Percentiles rank a stretch among this genome's conserved stretches.
Conservation (phyloP, 331 rosid genomes). For the Malus hybrid region DNA sequence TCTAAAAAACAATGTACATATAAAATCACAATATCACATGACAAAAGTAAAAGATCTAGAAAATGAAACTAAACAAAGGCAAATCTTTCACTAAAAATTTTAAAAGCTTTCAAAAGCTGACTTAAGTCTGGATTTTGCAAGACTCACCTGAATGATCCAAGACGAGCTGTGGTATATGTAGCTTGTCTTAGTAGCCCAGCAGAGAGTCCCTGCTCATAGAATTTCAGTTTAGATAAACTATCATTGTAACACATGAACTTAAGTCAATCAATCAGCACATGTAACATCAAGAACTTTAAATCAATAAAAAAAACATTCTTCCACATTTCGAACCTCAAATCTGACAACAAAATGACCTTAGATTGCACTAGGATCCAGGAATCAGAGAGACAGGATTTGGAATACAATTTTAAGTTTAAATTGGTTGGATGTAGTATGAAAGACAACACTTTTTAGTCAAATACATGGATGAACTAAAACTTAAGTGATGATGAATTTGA, state of each 20-base stretch:
- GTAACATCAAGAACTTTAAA: not conserved
- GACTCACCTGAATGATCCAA: conserved; percentile 85
- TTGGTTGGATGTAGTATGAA: not conserved
- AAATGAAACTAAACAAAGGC: not conserved
- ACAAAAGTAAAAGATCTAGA: conserved; percentile 1
- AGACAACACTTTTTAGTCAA: not conserved
- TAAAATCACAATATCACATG: not conserved
- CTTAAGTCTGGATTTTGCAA: not conserved
- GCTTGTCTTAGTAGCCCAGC: conserved; percentile 97
- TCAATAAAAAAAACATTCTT: not conserved
- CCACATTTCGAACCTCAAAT: not conserved
- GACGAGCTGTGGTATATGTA: conserved; percentile 95
- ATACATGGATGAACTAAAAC: not conserved
- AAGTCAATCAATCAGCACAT: not conserved
- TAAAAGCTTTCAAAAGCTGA: not conserved
- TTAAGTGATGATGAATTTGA: not conserved
- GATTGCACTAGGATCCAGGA: not conserved
- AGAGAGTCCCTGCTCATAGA: conserved; percentile 71
- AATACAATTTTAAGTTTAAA: not conserved
- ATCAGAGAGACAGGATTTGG: not conserved
- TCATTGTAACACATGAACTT: not conserved
- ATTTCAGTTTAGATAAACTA: conserved; percentile 1
- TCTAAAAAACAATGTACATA: not conserved
- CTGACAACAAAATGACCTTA: not conserved
- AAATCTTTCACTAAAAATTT: not conserved